Evolutionary conservation across 2,329 filamentous ascomycete genomes (phyloP).

Genomic region (Hymenoscyphus salicellus): DNA sequence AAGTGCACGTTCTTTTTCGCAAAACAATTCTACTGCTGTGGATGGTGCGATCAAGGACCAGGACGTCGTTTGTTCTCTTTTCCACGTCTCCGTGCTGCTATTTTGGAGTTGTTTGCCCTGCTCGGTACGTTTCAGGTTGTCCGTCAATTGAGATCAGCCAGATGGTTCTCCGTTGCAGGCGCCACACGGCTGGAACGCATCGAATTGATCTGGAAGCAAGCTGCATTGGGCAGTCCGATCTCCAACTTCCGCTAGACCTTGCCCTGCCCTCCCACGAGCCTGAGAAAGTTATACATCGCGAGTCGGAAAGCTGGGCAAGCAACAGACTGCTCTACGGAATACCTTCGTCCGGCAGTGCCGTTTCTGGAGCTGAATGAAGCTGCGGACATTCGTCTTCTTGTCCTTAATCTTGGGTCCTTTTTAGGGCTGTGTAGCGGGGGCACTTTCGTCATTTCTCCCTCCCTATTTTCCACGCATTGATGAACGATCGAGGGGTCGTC

Average conservation of each 20-base stretch:
- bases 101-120: neutral
- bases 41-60: too few species aligned
- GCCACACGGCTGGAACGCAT: neutral
- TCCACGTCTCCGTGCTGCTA: neutral
- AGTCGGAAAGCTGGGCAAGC: neutral
- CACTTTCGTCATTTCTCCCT: neutral
- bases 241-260: neutral
- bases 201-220: conserved; percentile 1
- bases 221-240: neutral
- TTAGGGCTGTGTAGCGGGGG: neutral
- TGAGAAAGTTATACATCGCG: neutral
- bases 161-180: neutral
- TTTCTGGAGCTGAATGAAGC: neutral
- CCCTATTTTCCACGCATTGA: neutral
- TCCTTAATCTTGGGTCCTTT: neutral
- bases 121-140: neutral
- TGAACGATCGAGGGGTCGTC: neutral
- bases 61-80: neutral
- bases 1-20: too few species aligned
- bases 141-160: neutral
- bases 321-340: neutral
- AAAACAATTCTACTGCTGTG: too few species aligned
- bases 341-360: neutral
- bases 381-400: neutral
- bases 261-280: neutral